Evolutionary conservation across 2,329 filamentous ascomycete genomes (phyloP).

Genomic region (Paracoccidioides lutzii): DNA sequence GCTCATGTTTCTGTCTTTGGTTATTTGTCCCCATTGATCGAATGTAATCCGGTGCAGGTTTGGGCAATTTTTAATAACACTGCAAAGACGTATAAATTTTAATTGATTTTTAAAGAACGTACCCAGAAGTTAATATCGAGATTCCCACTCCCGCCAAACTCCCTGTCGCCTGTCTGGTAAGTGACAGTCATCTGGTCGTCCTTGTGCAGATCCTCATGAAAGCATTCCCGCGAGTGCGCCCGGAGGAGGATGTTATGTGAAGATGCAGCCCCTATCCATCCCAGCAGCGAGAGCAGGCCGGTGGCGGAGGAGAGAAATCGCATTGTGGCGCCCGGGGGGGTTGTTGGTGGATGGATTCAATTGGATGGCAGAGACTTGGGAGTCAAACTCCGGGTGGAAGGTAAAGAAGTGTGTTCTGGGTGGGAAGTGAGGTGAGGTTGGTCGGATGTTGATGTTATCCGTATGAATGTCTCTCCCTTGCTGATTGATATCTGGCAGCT

Average conservation of each 20-base stretch:
- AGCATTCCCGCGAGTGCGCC: conserved; percentile 90
- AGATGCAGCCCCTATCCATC: conserved; percentile 45
- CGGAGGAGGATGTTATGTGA: conserved; percentile 95
- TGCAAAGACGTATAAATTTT: no score
- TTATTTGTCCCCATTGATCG: conserved; percentile 25
- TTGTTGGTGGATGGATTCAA: background rate
- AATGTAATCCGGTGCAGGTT: no score
- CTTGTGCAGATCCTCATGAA: conserved; percentile 81
- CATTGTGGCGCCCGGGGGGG: conserved; percentile 21
- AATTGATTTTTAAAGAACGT: conserved; percentile 23
- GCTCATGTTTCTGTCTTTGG: no score
- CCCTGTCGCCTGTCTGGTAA: conserved; percentile 93
- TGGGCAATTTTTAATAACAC: no score
- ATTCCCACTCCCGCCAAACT: conserved; percentile 89
- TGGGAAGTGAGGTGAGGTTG: no score
- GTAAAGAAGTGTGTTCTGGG: no score
- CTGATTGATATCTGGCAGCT: no score
- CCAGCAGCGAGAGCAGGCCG: conserved; percentile 41
- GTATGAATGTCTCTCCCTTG: no score
- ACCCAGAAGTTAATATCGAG: conserved; percentile 98
- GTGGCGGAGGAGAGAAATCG: conserved; percentile 26
- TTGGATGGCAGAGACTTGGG: background rate
- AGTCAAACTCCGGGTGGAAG: no score
- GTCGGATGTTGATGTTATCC: no score
- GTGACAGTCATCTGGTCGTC: conserved; percentile 98